Evolutionary conservation across 2,329 filamentous ascomycete species (phyloP).

Genomic region (Colletotrichum costaricense): DNA sequence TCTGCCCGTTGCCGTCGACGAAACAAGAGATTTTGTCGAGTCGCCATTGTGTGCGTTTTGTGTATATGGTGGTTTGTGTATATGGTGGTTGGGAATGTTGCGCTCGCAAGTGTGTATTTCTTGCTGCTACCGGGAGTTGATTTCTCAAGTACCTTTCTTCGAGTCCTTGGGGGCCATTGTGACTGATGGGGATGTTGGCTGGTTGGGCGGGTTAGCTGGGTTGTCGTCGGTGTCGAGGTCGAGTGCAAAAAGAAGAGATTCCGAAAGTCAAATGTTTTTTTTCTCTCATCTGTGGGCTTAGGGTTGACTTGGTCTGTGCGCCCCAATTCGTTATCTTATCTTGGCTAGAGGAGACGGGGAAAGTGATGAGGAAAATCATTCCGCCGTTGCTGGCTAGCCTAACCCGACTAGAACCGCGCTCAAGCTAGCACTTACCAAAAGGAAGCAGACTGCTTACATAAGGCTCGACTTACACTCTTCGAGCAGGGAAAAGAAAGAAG

Average conservation of each 20-base stretch:
- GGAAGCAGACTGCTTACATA: not conserved
- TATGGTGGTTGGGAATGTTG: constrained; percentile 33
- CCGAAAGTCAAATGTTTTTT: constrained; percentile 6
- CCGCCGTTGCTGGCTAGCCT: not conserved
- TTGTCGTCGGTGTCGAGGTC: constrained; percentile 27
- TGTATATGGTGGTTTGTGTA: constrained; percentile 34
- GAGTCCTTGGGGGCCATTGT: constrained; percentile 52
- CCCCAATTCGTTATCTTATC: not conserved
- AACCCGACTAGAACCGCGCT: not conserved
- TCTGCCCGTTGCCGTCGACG: constrained; percentile 16
- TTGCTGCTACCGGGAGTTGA: not conserved
- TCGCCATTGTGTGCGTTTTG: constrained; percentile 7
- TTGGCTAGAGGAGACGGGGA: not conserved
- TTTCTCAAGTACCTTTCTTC: constrained; percentile 51
- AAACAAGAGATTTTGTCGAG: constrained; percentile 33
- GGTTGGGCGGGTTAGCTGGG: constrained; percentile 37
- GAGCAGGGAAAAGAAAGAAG: not conserved
- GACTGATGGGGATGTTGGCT: constrained; percentile 40
- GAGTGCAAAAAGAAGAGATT: not conserved
- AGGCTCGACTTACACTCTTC: not conserved
- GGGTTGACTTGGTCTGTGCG: constrained; percentile 18
- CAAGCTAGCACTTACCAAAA: not conserved
- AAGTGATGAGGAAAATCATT: not conserved
- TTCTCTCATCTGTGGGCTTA: constrained; percentile 30
- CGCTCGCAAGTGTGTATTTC: not conserved